Evolutionary conservation across 306 rosid genomes (phyloP), one percentile per base, ranked within the genome.

Genomic region (Nissolia schottii): DNA sequence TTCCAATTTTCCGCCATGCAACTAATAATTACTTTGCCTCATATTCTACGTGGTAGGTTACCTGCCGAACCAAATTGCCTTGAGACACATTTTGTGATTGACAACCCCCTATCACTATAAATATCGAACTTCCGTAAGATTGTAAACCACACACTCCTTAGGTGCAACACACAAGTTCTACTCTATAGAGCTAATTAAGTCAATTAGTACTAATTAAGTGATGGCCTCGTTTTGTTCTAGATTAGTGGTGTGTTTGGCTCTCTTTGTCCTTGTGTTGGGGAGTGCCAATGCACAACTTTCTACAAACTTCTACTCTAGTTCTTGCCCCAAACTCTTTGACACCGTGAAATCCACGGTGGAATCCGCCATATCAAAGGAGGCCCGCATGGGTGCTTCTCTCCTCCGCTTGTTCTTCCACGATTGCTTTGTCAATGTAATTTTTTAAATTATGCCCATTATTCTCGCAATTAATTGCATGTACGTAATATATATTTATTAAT

Each of bases 401-500:
- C 97, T 94, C 14, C 98, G 98, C 12, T 69, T 94, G 74, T 84
- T 83, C 85, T 91, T 94, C 74, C 98, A 91, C 1, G 97, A 94
- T 37, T 94, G 97, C 73, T 89, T 93, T 50, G 98, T 93, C 78
- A 93, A 93, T 50, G 97, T 93, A 87, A 80, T 77, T 65, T 16
- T 3, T 49, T 31, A 3, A 31, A 64, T 64, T n/a, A 9, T 51
- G 1, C 37, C 65, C 0, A 43, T 11, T n/a, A n/a, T 37, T 64
- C 45, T 50, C 16, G 12, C 40, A 10, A 13, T n/a, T 43, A 10
- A 13, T n/a, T 43, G 14, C 19, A 13, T 6, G 1, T 15, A 12
- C 6, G 24, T 54, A n/a, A 16, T 14, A 55, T 56, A 14, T 16
- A 59, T 32, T 2, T 43, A 13, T 18, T 9, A 15, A 13, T 18